These are phyloP conservation scores for Mycena pura DNA, from an alignment of 768 basidiomycete genomes.

Conservation along the genomic window DNA sequence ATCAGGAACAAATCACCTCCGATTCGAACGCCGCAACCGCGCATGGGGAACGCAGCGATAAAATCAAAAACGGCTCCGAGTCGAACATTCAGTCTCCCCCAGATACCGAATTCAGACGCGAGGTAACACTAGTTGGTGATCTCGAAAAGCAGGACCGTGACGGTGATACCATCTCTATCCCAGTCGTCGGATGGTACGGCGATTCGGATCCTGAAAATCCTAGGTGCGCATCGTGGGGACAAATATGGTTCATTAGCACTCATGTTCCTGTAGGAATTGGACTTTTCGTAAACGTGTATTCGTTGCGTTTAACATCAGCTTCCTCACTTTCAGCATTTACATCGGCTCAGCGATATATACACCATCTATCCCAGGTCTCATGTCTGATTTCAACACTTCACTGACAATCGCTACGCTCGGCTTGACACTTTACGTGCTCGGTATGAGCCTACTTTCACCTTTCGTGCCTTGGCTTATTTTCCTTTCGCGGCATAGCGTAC, in stretches of 20 bases:
- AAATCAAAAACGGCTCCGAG: slow-evolving; percentile 3
- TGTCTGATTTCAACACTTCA: slow-evolving; percentile 36
- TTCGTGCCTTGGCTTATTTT: background rate
- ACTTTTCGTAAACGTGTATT: slow-evolving; percentile 35
- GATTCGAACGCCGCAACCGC: slow-evolving; percentile 18
- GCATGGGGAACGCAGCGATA: slow-evolving; percentile 3
- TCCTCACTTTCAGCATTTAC: slow-evolving; percentile 42
- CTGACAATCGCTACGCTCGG: slow-evolving; percentile 38
- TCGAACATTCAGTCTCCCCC: slow-evolving; percentile 6
- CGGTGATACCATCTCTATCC: slow-evolving; percentile 9
- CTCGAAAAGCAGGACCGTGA: slow-evolving; percentile 8
- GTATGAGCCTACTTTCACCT: slow-evolving; percentile 17
- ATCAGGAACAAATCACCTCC: slow-evolving; percentile 18
- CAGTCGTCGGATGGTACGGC: slow-evolving; percentile 35
- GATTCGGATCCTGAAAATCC: slow-evolving; percentile 38
- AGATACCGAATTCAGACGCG: slow-evolving; percentile 10
- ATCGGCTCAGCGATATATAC: slow-evolving; percentile 44
- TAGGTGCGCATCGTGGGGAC: slow-evolving; percentile 18
- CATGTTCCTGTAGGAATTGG: slow-evolving; percentile 36
- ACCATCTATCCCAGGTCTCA: slow-evolving; percentile 34
- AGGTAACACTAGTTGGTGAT: slow-evolving; percentile 3
- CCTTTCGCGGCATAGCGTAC: slow-evolving; percentile 15
- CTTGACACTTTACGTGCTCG: slow-evolving; percentile 34
- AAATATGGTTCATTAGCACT: background rate
- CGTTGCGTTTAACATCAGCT: slow-evolving; percentile 40